These are phyloP conservation scores for Phlyctochytrium planicorne DNA, from an alignment of 192 early-diverging fungal species.

Conservation along the genomic window DNA sequence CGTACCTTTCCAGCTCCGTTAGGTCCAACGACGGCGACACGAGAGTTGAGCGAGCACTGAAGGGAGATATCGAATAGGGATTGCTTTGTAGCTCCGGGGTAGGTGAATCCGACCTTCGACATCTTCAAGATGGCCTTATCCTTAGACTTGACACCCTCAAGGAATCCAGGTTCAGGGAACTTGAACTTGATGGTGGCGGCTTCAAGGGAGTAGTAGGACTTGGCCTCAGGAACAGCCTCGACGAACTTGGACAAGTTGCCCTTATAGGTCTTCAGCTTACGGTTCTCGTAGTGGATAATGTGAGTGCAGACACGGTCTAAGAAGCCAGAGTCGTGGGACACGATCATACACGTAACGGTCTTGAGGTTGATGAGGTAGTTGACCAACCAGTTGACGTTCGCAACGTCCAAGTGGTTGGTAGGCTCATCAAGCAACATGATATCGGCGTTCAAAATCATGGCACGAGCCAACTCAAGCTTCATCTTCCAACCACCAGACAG, in stretches of 20 bases:
- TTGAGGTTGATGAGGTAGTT: constrained; percentile 70
- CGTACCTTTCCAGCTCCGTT: constrained; percentile 77
- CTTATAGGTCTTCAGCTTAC: constrained; percentile 74
- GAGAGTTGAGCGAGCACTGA: constrained; percentile 71
- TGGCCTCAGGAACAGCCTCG: constrained; percentile 71
- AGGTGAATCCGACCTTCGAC: constrained; percentile 71
- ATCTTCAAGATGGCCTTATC: constrained; percentile 79
- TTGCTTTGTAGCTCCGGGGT: constrained; percentile 63
- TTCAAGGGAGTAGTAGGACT: constrained; percentile 72
- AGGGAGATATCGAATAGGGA: constrained; percentile 64
- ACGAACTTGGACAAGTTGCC: constrained; percentile 82
- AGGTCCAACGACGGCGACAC: constrained; percentile 78
- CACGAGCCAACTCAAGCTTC: constrained; percentile 84
- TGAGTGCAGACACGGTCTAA: constrained; percentile 76
- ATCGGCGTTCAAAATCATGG: constrained; percentile 83
- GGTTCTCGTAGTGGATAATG: constrained; percentile 84
- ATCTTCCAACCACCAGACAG: constrained; percentile 91
- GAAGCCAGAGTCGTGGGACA: constrained; percentile 86
- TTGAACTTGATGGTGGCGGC: constrained; percentile 63
- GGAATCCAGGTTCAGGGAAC: constrained; percentile 75
- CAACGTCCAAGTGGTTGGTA: constrained; percentile 82
- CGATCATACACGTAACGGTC: constrained; percentile 80
- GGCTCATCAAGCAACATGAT: constrained; percentile 84
- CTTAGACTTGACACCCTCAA: constrained; percentile 77
- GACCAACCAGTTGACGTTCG: constrained; percentile 60